Evolutionary conservation across 805 yeast genomes (phyloP).

Genomic region (Wickerhamia fluorescens): DNA sequence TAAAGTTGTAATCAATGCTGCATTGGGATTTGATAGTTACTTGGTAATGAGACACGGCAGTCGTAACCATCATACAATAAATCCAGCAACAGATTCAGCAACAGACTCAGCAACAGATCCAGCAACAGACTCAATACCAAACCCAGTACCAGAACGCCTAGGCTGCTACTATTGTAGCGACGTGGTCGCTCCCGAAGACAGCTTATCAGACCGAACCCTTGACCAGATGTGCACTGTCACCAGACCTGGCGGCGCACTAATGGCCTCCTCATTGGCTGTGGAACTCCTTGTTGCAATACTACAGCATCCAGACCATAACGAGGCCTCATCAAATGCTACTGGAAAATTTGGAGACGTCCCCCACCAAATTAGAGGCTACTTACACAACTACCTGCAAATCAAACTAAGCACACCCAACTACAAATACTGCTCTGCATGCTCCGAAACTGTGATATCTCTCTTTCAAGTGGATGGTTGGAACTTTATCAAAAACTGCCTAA

Average conservation of each 20-base stretch:
- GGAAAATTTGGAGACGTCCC: conserved; percentile 61
- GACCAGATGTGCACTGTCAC: conserved; percentile 99
- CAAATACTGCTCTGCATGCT: conserved; percentile 82
- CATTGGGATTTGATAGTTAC: conserved; percentile 90
- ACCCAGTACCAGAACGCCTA: no score
- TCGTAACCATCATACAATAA: background rate
- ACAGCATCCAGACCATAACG: conserved; percentile 53
- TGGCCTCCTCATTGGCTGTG: conserved; percentile 82
- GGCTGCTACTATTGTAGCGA: conserved; percentile 98
- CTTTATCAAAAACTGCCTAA: conserved; percentile 66
- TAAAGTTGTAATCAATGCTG: conserved; percentile 84
- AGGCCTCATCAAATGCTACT: conserved; percentile 34
- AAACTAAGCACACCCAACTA: conserved; percentile 69
- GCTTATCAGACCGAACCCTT: conserved; percentile 77
- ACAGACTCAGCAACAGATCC: background rate
- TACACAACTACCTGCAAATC: conserved; percentile 56
- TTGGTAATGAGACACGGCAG: conserved; percentile 92
- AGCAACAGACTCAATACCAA: no score
- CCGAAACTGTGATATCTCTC: conserved; percentile 46
- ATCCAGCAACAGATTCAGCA: background rate
- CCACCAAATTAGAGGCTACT: conserved; percentile 87
- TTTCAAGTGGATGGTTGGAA: conserved; percentile 64
- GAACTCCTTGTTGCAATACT: conserved; percentile 70
- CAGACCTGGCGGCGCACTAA: conserved; percentile 87
- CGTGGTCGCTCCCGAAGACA: conserved; percentile 88